Conservation (phyloP, 805 yeast species). For the Candida ipomoeae region DNA sequence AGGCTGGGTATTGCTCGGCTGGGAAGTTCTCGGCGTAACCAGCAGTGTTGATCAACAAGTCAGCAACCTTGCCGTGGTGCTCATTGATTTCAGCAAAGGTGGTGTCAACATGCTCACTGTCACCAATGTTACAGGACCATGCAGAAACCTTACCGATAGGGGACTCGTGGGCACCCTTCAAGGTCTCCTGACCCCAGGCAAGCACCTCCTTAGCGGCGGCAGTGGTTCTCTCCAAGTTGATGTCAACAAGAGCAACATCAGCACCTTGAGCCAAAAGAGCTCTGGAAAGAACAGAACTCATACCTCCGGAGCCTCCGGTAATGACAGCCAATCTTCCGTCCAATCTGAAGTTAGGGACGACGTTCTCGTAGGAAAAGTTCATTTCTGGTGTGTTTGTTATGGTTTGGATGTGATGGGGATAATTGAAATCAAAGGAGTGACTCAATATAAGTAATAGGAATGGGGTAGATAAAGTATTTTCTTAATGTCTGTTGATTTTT, state of each 20-base stretch:
- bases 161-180: conserved; percentile 32
- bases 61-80: conserved; percentile 59
- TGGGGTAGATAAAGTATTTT: not conserved
- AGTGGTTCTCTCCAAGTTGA: conserved; percentile 56
- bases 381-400: not conserved
- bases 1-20: conserved; percentile 72
- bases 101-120: conserved; percentile 53
- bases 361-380: conserved; percentile 38
- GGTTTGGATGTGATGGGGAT: not conserved
- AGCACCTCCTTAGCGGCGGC: conserved; percentile 48
- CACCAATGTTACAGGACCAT: conserved; percentile 73
- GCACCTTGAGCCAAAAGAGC: conserved; percentile 76
- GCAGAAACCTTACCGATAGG: conserved; percentile 47
- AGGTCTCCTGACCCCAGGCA: conserved; percentile 44
- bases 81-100: conserved; percentile 50
- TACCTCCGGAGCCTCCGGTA: conserved; percentile 82
- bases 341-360: conserved; percentile 61
- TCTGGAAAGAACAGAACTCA: conserved; percentile 60
- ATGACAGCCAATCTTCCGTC: conserved; percentile 69
- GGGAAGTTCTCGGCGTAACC: conserved; percentile 80
- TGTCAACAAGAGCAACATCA: conserved; percentile 66
- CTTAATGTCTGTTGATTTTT: not conserved
- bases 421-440: too few species aligned
- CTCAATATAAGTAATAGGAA: too few species aligned
- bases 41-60: conserved; percentile 72